A percentile compares a stretch with the other conserved stretches of the same genome.
phyloP scores from a whole-genome alignment of 2,329 filamentous ascomycete genomes.

The Dothidotthia symphoricarpi region DNA sequence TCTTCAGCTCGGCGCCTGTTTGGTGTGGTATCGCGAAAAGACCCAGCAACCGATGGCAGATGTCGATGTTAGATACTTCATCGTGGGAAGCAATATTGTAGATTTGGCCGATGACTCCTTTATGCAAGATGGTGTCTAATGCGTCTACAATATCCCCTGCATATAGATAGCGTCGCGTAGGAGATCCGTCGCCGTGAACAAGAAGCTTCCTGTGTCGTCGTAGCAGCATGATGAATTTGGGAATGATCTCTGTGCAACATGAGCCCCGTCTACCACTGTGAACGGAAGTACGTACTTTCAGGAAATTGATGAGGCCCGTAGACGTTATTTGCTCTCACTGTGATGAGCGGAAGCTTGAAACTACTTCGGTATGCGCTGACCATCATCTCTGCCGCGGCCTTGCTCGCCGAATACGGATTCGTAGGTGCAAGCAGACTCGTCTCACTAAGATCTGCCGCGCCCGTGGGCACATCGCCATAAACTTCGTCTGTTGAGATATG shows the following conservation, averaged over 20 bases:
- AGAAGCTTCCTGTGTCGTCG: slow-evolving; percentile 65
- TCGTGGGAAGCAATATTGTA: slow-evolving; percentile 81
- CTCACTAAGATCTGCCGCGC: slow-evolving; percentile 69
- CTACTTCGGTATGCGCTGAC: slow-evolving; percentile 84
- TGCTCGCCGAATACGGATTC: slow-evolving; percentile 78
- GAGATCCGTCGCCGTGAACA: slow-evolving; percentile 73
- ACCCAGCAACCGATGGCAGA: slow-evolving; percentile 64
- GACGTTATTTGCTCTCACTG: slow-evolving; percentile 80
- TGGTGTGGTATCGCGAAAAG: slow-evolving; percentile 55
- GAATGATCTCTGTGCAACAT: slow-evolving; percentile 68
- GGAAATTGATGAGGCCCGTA: slow-evolving; percentile 83
- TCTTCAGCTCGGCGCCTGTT: slow-evolving; percentile 51
- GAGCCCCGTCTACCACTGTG: slow-evolving; percentile 2
- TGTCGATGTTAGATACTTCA: slow-evolving; percentile 70
- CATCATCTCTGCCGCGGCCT: slow-evolving; percentile 80
- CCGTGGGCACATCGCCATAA: slow-evolving; percentile 74
- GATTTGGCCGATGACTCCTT: slow-evolving; percentile 68
- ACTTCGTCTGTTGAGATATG: slow-evolving; percentile 85
- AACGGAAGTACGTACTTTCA: slow-evolving; percentile 60
- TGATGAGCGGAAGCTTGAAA: slow-evolving; percentile 76
- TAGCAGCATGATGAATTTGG: slow-evolving; percentile 74
- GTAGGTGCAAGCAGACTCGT: slow-evolving; percentile 73
- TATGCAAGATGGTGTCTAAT: slow-evolving; percentile 80
- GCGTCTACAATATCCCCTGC: slow-evolving; percentile 78
- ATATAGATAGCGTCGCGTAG: slow-evolving; percentile 73